Evolutionary conservation across 2,329 filamentous ascomycete species (phyloP).

Genomic region (Leptosphaerulina australis): DNA sequence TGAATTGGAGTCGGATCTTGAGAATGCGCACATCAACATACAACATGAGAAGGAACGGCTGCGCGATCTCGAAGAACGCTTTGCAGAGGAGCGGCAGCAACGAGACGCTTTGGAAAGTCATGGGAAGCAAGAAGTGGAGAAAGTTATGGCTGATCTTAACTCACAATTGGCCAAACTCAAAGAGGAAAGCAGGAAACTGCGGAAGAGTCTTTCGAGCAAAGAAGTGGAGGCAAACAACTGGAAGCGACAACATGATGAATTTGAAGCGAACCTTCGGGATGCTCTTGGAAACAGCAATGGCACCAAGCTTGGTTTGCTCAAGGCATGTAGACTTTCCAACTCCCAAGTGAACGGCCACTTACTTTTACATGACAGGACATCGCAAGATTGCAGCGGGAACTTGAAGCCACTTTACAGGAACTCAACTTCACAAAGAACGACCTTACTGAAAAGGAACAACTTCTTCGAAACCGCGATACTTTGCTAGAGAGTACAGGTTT

Average conservation of each 20-base stretch:
- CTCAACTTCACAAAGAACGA: slow-evolving; percentile 78
- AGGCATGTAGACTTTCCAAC: slow-evolving; percentile 55
- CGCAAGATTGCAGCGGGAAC: slow-evolving; percentile 82
- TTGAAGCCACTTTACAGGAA: slow-evolving; percentile 82
- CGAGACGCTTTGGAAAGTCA: slow-evolving; percentile 83
- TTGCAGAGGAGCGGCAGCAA: slow-evolving; percentile 81
- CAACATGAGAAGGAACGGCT: slow-evolving; percentile 79
- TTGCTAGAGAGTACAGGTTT: slow-evolving; percentile 87
- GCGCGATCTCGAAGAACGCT: slow-evolving; percentile 62
- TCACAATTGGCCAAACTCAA: slow-evolving; percentile 79
- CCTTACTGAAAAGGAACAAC: slow-evolving; percentile 85
- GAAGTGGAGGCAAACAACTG: slow-evolving; percentile 89
- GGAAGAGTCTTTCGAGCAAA: slow-evolving; percentile 79
- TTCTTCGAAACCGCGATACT: slow-evolving; percentile 86
- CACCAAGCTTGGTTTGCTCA: slow-evolving; percentile 82
- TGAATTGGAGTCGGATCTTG: slow-evolving; percentile 83
- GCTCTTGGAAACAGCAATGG: slow-evolving; percentile 87
- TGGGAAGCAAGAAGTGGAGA: slow-evolving; percentile 94
- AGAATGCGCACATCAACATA: slow-evolving; percentile 77
- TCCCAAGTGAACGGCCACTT: not conserved
- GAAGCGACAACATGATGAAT: slow-evolving; percentile 87
- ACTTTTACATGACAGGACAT: slow-evolving; percentile 65
- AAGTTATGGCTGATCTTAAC: slow-evolving; percentile 91
- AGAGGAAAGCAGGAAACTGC: slow-evolving; percentile 81
- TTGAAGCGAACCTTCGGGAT: slow-evolving; percentile 86